Conservation (phyloP, 768 basidiomycete species). For the Paxillus rubicundulus region DNA sequence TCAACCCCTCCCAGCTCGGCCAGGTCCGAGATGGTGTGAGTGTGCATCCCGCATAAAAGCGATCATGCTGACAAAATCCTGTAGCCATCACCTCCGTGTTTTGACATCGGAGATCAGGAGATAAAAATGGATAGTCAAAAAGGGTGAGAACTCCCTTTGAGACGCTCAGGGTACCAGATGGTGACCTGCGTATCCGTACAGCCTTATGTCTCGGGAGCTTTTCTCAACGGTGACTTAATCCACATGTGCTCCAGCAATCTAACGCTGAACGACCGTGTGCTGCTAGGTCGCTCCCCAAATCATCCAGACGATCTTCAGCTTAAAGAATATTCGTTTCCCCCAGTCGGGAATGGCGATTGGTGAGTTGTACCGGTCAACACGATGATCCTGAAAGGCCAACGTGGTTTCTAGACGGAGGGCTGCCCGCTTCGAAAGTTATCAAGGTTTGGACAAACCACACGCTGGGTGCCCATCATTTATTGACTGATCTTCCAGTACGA, state of each 20-base stretch:
- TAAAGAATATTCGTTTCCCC: constrained; percentile 34
- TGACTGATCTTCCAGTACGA: constrained; percentile 10
- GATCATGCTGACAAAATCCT: neutral
- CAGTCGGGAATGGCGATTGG: constrained; percentile 7
- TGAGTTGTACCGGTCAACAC: constrained; percentile 1
- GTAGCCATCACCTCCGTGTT: constrained; percentile 4
- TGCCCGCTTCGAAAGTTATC: constrained; percentile 18
- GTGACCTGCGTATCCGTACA: constrained; percentile 6
- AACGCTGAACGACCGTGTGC: constrained; percentile 13
- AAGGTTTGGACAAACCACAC: constrained; percentile 12
- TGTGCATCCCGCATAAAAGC: neutral
- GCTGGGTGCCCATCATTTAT: neutral
- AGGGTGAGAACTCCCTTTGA: constrained; percentile 13
- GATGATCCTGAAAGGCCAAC: neutral
- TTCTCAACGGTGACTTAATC: constrained; percentile 15
- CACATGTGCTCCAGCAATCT: neutral
- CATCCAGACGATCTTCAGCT: constrained; percentile 43
- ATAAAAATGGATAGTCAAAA: constrained; percentile 13
- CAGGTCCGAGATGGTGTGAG: constrained; percentile 41
- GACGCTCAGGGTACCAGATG: neutral
- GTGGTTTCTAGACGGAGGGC: constrained; percentile 4
- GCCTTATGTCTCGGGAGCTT: constrained; percentile 33
- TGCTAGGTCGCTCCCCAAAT: constrained; percentile 43
- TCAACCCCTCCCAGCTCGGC: constrained; percentile 28
- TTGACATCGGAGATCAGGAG: constrained; percentile 8